Base-by-base conservation (phyloP, 495 filamentous ascomycete species). In the Neurospora sp. region DNA sequence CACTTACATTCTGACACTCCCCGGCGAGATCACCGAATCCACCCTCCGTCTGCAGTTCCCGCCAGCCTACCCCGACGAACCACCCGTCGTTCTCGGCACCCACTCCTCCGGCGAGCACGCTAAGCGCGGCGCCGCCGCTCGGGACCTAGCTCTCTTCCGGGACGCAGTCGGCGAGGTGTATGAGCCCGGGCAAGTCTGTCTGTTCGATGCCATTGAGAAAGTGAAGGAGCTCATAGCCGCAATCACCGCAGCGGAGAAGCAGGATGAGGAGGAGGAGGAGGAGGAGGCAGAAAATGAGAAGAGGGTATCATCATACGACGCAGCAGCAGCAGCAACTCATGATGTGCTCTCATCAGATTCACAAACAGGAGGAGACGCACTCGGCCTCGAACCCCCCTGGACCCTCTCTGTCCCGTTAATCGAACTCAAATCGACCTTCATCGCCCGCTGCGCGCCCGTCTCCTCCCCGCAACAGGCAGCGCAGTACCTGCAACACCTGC, bases 361-460 rank as follows among this genome's bases (percentile, higher is more conserved):
- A 71, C 39, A 35, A 18, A 22, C 27, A 16, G 69, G 20, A 59
- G n/a, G 44, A 37, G 10, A 59, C 20, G 4, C 31, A 35, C 44
- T 48, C 0, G 53, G 65, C 3, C 73, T 74, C 22, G 85, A 86
- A 35, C 89, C 90, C 6, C 83, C 87, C 0, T 98, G 94, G 94
- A 82, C 83, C 12, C 74, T 94, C 4, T 94, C 93, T 5, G 85
- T 89, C 9, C 85, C 90, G 8, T 78, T 95, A 14, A 87, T 88
- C 4, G 93, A 97, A 80, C 91, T 93, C 78, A 97, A 93, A 80
- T 97, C 94, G 3, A 88, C 93, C 14, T 99, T 99, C 79, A 76
- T 98, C 37, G 96, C 91, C 9, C 90, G 94, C 40, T 89, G 85
- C 41, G 91, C 90, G 3, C 78, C 80, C 3, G 93, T 97, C 14